Percentiles rank a stretch among this genome's conserved stretches.
phyloP scores from a whole-genome alignment of 2,329 filamentous ascomycete species.

The Diplodia mutila region DNA sequence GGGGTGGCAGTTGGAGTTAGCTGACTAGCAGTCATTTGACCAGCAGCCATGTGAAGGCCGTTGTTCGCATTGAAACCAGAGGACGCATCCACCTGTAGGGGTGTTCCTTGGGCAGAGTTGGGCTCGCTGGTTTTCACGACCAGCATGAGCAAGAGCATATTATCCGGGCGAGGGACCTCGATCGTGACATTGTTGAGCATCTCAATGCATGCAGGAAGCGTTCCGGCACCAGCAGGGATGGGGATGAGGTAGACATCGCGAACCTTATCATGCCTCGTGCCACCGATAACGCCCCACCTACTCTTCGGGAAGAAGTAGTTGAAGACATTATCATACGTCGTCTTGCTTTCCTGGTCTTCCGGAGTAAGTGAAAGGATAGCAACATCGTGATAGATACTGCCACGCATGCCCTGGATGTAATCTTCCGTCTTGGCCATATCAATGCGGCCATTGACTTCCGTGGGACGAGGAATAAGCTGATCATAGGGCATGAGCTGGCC shows the following conservation, averaged over 20 bases:
- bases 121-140: constrained; percentile 63
- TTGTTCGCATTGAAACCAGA: constrained; percentile 29
- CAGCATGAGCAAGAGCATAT: constrained; percentile 81
- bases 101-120: constrained; percentile 36
- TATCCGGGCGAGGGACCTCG: constrained; percentile 70
- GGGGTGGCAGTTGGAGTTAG: constrained; percentile 17
- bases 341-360: constrained; percentile 62
- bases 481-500: constrained; percentile 70
- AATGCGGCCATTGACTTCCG: constrained; percentile 79
- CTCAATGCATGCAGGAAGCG: constrained; percentile 82
- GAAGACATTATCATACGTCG: constrained; percentile 74
- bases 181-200: constrained; percentile 85
- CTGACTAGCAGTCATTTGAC: not conserved
- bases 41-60: constrained; percentile 28
- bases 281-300: constrained; percentile 81
- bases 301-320: constrained; percentile 83
- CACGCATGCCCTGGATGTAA: constrained; percentile 86
- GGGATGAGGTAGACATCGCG: constrained; percentile 92
- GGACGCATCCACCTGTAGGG: constrained; percentile 35
- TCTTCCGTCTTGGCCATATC: constrained; percentile 81
- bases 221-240: constrained; percentile 69
- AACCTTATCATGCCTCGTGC: constrained; percentile 70
- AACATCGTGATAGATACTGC: constrained; percentile 80
- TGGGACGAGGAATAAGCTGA: constrained; percentile 70
- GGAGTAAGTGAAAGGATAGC: constrained; percentile 74